Percentiles rank a stretch among this genome's conserved stretches.
phyloP scores from a whole-genome alignment of 1,284 basidiomycete species.

The Volvariella volvacea region DNA sequence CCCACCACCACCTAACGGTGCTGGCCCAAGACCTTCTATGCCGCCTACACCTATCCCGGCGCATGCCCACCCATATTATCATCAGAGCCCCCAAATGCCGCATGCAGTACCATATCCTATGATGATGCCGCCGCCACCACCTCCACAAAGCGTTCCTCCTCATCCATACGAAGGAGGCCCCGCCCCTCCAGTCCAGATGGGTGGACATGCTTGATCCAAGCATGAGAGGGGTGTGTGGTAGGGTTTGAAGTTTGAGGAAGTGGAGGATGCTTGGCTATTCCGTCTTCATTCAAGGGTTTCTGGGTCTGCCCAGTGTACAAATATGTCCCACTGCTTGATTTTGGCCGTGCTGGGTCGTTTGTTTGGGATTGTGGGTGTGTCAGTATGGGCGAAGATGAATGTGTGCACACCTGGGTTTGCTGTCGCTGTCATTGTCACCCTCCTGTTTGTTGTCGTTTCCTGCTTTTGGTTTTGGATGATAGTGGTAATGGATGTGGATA shows the following conservation, averaged over 20 bases:
- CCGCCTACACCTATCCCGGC: slow-evolving; percentile 79
- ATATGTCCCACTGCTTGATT: background rate
- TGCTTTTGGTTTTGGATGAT: no score
- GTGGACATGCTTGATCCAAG: slow-evolving; percentile 53
- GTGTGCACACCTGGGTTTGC: no score
- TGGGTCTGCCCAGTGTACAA: slow-evolving; percentile 1
- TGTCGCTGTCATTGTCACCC: no score
- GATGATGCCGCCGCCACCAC: slow-evolving; percentile 81
- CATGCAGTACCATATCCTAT: slow-evolving; percentile 78
- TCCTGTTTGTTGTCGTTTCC: no score
- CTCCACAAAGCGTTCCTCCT: slow-evolving; percentile 42
- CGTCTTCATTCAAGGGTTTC: slow-evolving; percentile 2
- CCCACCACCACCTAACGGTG: slow-evolving; percentile 68
- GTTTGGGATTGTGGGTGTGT: slow-evolving; percentile 1
- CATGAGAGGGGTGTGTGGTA: slow-evolving; percentile 14
- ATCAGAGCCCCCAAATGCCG: slow-evolving; percentile 81
- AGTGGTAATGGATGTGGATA: no score
- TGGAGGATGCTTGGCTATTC: slow-evolving; percentile 1
- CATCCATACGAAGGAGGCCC: slow-evolving; percentile 68
- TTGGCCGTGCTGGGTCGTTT: slow-evolving; percentile 3
- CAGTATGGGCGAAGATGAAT: no score
- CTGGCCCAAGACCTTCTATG: slow-evolving; percentile 72
- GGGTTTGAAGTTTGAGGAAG: background rate
- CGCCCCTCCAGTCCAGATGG: slow-evolving; percentile 68
- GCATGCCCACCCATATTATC: slow-evolving; percentile 79